Evolutionary conservation across 2,329 filamentous ascomycete species (phyloP), one percentile per base, ranked within the genome.

Genomic region (Blastomyces silverae): DNA sequence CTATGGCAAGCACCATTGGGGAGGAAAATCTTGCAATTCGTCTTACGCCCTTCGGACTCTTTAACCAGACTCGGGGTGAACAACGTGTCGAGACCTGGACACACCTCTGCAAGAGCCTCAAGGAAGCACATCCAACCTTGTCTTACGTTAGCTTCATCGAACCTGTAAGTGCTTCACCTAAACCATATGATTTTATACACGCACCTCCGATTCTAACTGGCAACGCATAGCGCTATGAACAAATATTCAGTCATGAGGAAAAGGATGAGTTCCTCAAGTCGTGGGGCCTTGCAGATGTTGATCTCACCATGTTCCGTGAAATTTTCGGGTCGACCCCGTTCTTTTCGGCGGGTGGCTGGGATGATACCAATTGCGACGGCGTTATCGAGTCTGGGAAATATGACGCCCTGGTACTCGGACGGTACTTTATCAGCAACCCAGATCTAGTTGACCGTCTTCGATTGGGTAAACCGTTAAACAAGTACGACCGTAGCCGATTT

Each of bases 71-170:
- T 5, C 78, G 80, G 25, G 77, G 81, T 5, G 78, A 79, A 67
- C 77, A 85, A 72, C 76, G 82, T 1, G 66, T 85, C 28, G 81
- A 84, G 71, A 84, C 82, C 0, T 85, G 82, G 81, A 75, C 77
- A 2, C 73, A 80, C 66, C 74, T 85, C 6, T 84, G 81, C 66
- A 73, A 74, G 52, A 75, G 80, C 65, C 69, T 85, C 66, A 84
- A 84, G 71, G 70, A 71, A 59, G 69, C 71, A 5, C 73, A 77
- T 11, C 80, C 80, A 0, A 68, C 71, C 3, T 68, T 85, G 25
- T 80, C 80, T 2, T 85, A 85, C 66, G 79, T 85, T 20, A 82
- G 80, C 73, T 83, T 85, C 56, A 77, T 85, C 59, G 83, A 85
- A 71, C 82, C 83, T 71, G 72, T 74, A 66, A 64, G 71, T 68